Conservation (phyloP, 2,329 filamentous ascomycete genomes). For the Fusarium setosum region DNA sequence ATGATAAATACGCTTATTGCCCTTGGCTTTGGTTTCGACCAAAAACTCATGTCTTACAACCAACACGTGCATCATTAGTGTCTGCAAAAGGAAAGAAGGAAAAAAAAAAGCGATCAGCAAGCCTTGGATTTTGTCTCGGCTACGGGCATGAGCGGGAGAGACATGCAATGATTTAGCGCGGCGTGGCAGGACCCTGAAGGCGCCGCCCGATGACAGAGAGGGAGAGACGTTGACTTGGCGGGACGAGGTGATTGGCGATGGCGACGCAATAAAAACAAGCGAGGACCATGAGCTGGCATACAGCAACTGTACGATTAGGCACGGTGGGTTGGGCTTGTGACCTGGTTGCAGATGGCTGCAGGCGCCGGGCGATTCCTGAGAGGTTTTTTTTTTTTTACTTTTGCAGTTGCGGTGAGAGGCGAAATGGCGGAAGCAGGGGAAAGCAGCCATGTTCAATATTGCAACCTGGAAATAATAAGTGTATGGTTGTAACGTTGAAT, state of each 20-base stretch:
- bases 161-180: background rate
- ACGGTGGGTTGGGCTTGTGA: constrained; percentile 21
- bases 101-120: no score
- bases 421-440: background rate
- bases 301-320: no score
- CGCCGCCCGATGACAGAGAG: constrained; percentile 10
- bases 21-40: no score
- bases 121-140: constrained; percentile 21
- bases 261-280: constrained; percentile 3
- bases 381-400: background rate
- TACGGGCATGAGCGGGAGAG: background rate
- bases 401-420: constrained; percentile 30
- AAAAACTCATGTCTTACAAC: background rate
- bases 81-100: background rate
- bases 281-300: constrained; percentile 18
- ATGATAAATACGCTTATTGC: no score
- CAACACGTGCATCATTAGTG: background rate
- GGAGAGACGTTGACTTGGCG: background rate
- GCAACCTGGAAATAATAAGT: background rate
- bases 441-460: background rate
- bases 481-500: background rate
- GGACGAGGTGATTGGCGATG: background rate
- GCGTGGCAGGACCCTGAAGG: constrained; percentile 16
- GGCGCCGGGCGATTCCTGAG: constrained; percentile 5
- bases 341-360: constrained; percentile 25